These are phyloP conservation scores for Oryza meridionalis DNA, from an alignment of 176 grass and related monocot species.

Conservation along the genomic window DNA sequence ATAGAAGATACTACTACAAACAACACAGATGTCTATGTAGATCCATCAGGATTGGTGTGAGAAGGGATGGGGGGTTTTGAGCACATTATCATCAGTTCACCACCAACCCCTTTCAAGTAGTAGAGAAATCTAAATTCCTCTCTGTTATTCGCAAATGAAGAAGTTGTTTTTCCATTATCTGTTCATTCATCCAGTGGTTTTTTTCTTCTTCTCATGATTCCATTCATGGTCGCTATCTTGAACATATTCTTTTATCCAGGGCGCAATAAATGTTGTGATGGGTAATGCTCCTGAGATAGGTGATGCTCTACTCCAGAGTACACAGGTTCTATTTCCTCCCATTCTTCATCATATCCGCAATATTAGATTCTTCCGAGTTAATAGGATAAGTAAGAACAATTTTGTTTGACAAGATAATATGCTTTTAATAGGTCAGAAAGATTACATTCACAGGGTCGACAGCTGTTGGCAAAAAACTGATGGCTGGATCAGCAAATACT, in stretches of 20 bases:
- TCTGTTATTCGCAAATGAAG: constrained; percentile 20
- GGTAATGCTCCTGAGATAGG: constrained; percentile 95
- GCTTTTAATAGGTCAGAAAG: constrained; percentile 85
- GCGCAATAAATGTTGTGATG: constrained; percentile 86
- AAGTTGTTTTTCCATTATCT: constrained; percentile 1
- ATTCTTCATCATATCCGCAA: not conserved
- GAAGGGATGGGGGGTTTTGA: no score
- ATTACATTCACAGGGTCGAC: constrained; percentile 98
- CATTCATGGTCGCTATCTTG: constrained; percentile 21
- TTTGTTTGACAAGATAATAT: constrained; percentile 38
- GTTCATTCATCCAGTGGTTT: constrained; percentile 1
- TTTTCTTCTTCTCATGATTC: not conserved
- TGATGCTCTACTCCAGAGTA: constrained; percentile 73
- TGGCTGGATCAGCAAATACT: constrained; percentile 90
- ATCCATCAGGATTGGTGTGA: not conserved
- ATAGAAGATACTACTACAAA: not conserved
- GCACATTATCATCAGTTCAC: not conserved
- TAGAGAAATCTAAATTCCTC: not conserved
- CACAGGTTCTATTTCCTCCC: constrained; percentile 60
- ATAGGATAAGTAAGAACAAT: constrained; percentile 17
- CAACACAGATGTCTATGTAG: not conserved
- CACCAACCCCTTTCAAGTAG: not conserved
- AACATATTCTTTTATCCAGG: constrained; percentile 60
- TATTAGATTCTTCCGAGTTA: constrained; percentile 8
- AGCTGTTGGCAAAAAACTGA: constrained; percentile 93